phyloP scores from a whole-genome alignment of 2,329 filamentous ascomycete genomes.

The Fusarium subtropicale region DNA sequence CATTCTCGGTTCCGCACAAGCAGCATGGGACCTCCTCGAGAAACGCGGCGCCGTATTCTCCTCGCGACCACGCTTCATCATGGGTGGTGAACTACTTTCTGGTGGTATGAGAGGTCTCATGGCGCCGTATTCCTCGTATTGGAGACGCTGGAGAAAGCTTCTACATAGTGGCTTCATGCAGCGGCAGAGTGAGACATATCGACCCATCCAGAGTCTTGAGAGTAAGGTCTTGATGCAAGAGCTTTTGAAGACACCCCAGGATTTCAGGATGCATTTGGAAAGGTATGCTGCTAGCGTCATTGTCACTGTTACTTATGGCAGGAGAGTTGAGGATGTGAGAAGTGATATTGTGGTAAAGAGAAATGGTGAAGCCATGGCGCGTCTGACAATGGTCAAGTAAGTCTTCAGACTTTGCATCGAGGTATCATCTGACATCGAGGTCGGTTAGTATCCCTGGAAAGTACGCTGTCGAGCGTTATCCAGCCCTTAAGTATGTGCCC shows the following conservation, averaged over 20 bases:
- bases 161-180: slow-evolving; percentile 59
- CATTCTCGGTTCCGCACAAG: slow-evolving; percentile 56
- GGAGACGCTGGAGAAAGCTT: slow-evolving; percentile 58
- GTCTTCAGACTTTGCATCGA: background rate
- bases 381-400: slow-evolving; percentile 58
- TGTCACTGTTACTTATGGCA: slow-evolving; percentile 57
- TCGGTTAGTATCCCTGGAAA: slow-evolving; percentile 40
- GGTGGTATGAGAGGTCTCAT: slow-evolving; percentile 57
- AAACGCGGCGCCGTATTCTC: slow-evolving; percentile 58
- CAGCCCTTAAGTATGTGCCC: slow-evolving; percentile 54
- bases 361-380: slow-evolving; percentile 57
- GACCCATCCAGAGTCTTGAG: slow-evolving; percentile 56
- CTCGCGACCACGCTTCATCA: slow-evolving; percentile 59
- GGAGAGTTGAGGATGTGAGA: slow-evolving; percentile 46
- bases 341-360: slow-evolving; percentile 54
- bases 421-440: rapidly evolving
- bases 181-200: slow-evolving; percentile 56
- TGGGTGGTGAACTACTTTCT: slow-evolving; percentile 58
- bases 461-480: slow-evolving; percentile 57
- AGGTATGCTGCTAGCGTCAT: slow-evolving; percentile 56
- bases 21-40: slow-evolving; percentile 59
- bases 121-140: slow-evolving; percentile 57
- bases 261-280: slow-evolving; percentile 45
- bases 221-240: slow-evolving; percentile 56
- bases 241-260: slow-evolving; percentile 47